phyloP scores from a whole-genome alignment of 2,329 filamentous ascomycete genomes.

The Beauveria australis region DNA sequence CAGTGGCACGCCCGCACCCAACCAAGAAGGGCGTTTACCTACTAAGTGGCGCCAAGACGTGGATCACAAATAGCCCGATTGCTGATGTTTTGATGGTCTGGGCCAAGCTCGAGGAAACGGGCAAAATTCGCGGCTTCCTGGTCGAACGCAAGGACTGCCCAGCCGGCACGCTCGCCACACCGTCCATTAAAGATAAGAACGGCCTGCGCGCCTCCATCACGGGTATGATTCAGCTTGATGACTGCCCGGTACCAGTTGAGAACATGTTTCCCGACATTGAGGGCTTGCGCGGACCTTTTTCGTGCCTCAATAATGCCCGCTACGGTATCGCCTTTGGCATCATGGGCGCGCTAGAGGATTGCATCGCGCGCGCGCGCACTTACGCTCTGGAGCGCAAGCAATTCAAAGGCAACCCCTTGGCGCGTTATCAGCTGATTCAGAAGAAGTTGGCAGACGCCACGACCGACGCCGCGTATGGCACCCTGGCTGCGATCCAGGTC shows the following conservation, averaged over 20 bases:
- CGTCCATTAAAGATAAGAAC: slow-evolving; percentile 89
- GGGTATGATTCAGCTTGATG: slow-evolving; percentile 94
- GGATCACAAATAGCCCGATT: slow-evolving; percentile 93
- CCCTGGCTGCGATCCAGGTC: slow-evolving; percentile 84
- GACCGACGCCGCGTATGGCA: slow-evolving; percentile 85
- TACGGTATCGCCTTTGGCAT: slow-evolving; percentile 92
- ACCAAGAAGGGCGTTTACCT: slow-evolving; percentile 74
- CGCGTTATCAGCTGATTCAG: slow-evolving; percentile 93
- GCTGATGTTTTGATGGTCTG: slow-evolving; percentile 79
- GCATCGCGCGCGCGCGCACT: slow-evolving; percentile 66
- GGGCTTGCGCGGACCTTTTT: slow-evolving; percentile 81
- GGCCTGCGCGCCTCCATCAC: slow-evolving; percentile 89
- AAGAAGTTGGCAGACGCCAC: slow-evolving; percentile 93
- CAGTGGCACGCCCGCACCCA: slow-evolving; percentile 73
- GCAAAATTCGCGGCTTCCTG: slow-evolving; percentile 89
- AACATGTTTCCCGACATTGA: slow-evolving; percentile 94
- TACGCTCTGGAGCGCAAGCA: slow-evolving; percentile 93
- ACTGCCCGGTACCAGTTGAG: slow-evolving; percentile 75
- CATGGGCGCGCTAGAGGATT: slow-evolving; percentile 91
- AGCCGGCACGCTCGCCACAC: slow-evolving; percentile 82
- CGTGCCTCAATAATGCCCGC: slow-evolving; percentile 86
- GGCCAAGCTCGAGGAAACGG: slow-evolving; percentile 86
- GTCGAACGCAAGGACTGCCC: slow-evolving; percentile 81
- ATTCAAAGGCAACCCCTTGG: slow-evolving; percentile 91
- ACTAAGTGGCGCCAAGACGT: slow-evolving; percentile 79